phyloP scores from a whole-genome alignment of 75 land plant genomes.

The Chamaecyparis obtusa region DNA sequence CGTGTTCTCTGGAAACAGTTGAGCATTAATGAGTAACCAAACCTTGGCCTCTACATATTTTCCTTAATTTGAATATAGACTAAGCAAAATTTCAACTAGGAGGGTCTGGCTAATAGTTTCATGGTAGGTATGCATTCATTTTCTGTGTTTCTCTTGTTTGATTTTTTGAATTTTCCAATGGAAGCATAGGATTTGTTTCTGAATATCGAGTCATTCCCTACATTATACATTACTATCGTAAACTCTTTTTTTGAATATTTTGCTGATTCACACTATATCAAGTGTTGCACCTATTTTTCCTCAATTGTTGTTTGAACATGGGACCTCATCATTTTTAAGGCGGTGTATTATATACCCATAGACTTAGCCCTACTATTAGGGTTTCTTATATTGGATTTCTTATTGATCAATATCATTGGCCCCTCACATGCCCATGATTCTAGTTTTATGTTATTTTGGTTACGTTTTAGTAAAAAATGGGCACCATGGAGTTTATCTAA shows the following conservation, averaged over 20 bases:
- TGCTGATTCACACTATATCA: no score
- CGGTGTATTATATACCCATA: no score
- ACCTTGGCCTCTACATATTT: neutral
- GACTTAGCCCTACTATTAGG: neutral
- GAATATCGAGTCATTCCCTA: no score
- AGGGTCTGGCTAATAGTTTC: neutral
- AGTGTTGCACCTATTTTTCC: no score
- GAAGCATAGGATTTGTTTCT: neutral
- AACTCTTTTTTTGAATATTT: no score
- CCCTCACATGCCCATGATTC: neutral
- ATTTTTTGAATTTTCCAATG: neutral
- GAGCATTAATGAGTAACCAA: neutral
- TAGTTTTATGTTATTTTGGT: neutral
- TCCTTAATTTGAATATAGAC: neutral
- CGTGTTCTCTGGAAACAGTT: neutral
- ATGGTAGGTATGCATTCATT: neutral
- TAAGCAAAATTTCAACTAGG: neutral
- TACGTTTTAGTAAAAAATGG: neutral
- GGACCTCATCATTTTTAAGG: no score
- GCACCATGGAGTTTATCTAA: no score
- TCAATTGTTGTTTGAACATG: no score
- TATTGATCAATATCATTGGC: neutral
- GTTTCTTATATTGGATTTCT: neutral
- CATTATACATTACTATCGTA: no score
- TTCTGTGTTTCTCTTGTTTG: neutral